A percentile compares a stretch with the other conserved stretches of the same genome.
phyloP scores from a whole-genome alignment of 495 filamentous ascomycete genomes.

The Glutinoglossum americanum region DNA sequence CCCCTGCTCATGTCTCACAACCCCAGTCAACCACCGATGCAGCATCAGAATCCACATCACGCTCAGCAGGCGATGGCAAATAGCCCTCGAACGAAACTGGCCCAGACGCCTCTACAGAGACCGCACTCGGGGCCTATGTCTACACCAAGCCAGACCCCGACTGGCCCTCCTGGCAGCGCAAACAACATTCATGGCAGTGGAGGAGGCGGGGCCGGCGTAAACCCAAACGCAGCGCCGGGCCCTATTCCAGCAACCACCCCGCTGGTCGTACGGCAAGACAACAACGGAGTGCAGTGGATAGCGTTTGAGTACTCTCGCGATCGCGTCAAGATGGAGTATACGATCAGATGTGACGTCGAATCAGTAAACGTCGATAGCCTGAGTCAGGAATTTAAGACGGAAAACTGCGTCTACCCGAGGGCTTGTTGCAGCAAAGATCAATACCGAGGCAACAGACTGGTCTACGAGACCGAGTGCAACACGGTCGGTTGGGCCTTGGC shows the following conservation, averaged over 20 bases:
- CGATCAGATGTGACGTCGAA: slow-evolving; percentile 93
- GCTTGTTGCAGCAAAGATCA: slow-evolving; percentile 91
- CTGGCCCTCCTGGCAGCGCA: slow-evolving; percentile 32
- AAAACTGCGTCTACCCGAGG: slow-evolving; percentile 93
- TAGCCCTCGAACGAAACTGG: slow-evolving; percentile 20
- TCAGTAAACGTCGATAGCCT: slow-evolving; percentile 81
- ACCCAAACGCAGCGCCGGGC: slow-evolving; percentile 82
- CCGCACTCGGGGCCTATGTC: slow-evolving; percentile 31
- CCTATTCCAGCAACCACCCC: slow-evolving; percentile 97
- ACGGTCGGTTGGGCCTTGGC: slow-evolving; percentile 93
- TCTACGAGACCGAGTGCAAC: slow-evolving; percentile 97
- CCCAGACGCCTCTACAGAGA: slow-evolving; percentile 22
- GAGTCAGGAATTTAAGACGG: slow-evolving; percentile 73
- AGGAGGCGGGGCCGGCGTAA: slow-evolving; percentile 14
- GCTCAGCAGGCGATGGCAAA: slow-evolving; percentile 21
- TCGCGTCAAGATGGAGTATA: slow-evolving; percentile 98
- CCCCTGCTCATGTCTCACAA: slow-evolving; percentile 46
- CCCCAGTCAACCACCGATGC: slow-evolving; percentile 31
- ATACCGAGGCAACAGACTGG: slow-evolving; percentile 81
- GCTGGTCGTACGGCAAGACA: slow-evolving; percentile 81
- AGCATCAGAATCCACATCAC: slow-evolving; percentile 24
- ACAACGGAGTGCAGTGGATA: slow-evolving; percentile 97
- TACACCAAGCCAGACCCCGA: slow-evolving; percentile 22
- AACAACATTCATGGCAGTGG: slow-evolving; percentile 21
- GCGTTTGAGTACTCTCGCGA: slow-evolving; percentile 96